Percentiles rank a stretch among this genome's conserved stretches.
phyloP scores from a whole-genome alignment of 768 basidiomycete species.

The Mrakia hoshinonis region DNA sequence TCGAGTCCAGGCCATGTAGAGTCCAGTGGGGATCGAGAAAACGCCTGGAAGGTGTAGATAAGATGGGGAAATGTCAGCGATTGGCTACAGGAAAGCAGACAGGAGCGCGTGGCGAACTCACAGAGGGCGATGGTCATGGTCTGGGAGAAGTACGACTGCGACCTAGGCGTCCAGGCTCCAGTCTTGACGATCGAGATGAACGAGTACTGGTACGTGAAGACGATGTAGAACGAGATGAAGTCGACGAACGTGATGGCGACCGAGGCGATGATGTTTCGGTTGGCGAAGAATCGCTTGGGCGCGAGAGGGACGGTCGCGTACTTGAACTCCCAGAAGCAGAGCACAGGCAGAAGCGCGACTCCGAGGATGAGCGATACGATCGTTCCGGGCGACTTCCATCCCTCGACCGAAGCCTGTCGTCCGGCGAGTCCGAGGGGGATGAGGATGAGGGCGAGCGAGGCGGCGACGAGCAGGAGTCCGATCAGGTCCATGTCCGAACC shows the following conservation, averaged over 20 bases:
- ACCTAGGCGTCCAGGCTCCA: neutral
- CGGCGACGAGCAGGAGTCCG: constrained; percentile 39
- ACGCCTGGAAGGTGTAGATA: constrained; percentile 38
- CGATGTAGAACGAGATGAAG: constrained; percentile 46
- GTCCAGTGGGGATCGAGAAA: constrained; percentile 56
- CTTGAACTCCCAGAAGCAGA: constrained; percentile 43
- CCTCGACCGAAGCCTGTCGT: constrained; percentile 18
- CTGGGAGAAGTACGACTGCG: neutral
- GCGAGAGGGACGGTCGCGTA: constrained; percentile 55
- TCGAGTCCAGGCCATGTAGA: constrained; percentile 46
- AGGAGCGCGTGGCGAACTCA: neutral
- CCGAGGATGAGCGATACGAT: constrained; percentile 34
- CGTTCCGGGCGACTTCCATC: constrained; percentile 39
- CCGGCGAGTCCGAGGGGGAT: constrained; percentile 40
- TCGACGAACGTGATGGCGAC: constrained; percentile 53
- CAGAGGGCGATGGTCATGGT: constrained; percentile 9
- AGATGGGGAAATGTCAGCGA: no score
- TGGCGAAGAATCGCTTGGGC: constrained; percentile 52
- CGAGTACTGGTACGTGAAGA: constrained; percentile 65
- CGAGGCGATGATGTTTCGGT: constrained; percentile 54
- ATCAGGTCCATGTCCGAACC: constrained; percentile 36
- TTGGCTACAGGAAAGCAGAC: no score
- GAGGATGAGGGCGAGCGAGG: constrained; percentile 38
- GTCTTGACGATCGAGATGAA: constrained; percentile 3
- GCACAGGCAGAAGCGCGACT: constrained; percentile 32